phyloP scores from a whole-genome alignment of 2,329 filamentous ascomycete species.

The Fulvia fulva region DNA sequence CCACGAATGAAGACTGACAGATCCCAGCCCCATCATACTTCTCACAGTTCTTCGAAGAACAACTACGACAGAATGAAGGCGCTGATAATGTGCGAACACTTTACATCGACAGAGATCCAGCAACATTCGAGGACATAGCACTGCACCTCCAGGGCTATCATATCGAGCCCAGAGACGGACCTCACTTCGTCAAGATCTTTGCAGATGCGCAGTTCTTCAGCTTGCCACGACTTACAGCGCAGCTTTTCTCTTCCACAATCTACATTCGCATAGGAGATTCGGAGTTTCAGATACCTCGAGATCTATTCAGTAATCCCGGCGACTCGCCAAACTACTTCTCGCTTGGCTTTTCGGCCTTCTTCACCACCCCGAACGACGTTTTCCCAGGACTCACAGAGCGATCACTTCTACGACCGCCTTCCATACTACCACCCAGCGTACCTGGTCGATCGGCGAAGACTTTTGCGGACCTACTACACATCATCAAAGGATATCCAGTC shows the following conservation, averaged over 20 bases:
- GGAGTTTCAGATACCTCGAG: constrained; percentile 85
- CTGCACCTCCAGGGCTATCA: constrained; percentile 91
- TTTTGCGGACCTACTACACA: constrained; percentile 76
- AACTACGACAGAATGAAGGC: constrained; percentile 63
- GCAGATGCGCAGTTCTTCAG: constrained; percentile 95
- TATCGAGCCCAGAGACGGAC: constrained; percentile 72
- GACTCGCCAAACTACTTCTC: constrained; percentile 97
- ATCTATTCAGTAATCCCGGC: constrained; percentile 78
- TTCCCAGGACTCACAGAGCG: constrained; percentile 81
- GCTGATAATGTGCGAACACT: constrained; percentile 67
- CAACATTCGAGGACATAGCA: constrained; percentile 83
- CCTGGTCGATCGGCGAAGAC: constrained; percentile 77
- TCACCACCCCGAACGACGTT: constrained; percentile 71
- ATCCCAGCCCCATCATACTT: constrained; percentile 87
- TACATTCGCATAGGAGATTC: constrained; percentile 85
- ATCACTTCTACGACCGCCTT: constrained; percentile 77
- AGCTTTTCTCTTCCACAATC: constrained; percentile 86
- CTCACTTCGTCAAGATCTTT: constrained; percentile 87
- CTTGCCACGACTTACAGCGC: constrained; percentile 80
- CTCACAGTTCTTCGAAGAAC: constrained; percentile 85
- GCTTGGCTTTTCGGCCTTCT: constrained; percentile 83
- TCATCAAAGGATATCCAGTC: constrained; percentile 79
- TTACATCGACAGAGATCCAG: constrained; percentile 91
- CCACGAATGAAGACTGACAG: constrained; percentile 42
- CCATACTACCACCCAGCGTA: constrained; percentile 77